These are phyloP conservation scores for Thamnidium elegans DNA, from an alignment of 192 early-diverging fungal genomes.

Conservation along the genomic window DNA sequence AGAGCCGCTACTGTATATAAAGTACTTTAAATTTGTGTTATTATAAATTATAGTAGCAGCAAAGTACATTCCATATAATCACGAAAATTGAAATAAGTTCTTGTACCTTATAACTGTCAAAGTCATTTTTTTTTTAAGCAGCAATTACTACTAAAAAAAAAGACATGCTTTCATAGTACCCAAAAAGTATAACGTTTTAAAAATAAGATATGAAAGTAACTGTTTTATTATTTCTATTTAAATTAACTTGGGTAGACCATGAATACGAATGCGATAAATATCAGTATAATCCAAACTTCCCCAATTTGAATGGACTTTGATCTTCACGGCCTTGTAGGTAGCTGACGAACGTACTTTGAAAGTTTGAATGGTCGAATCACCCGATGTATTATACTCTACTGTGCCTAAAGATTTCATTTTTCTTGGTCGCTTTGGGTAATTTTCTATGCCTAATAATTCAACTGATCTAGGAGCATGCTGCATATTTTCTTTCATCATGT, in stretches of 20 bases:
- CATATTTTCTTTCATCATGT: background rate
- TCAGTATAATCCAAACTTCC: conserved; percentile 70
- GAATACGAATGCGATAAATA: conserved; percentile 71
- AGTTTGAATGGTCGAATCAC: background rate
- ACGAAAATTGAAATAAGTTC: too few species aligned
- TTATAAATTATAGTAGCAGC: too few species aligned
- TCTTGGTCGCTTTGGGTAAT: background rate
- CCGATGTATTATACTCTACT: background rate
- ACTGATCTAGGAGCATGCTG: background rate
- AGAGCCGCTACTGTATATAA: too few species aligned
- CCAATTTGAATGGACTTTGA: conserved; percentile 60
- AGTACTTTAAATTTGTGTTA: too few species aligned
- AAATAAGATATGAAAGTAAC: background rate
- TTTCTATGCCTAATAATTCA: background rate
- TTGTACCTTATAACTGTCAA: too few species aligned
- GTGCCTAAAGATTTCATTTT: background rate
- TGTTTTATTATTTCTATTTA: background rate
- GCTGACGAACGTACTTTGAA: background rate
- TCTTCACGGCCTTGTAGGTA: background rate
- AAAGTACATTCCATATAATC: too few species aligned
- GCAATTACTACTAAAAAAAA: too few species aligned
- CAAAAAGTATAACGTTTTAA: too few species aligned
- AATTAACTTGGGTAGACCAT: conserved; percentile 36
- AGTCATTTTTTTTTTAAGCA: too few species aligned
- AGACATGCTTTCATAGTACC: too few species aligned